Base-by-base conservation (phyloP, 2,329 filamentous ascomycete species). In the Fusarium hostae region DNA sequence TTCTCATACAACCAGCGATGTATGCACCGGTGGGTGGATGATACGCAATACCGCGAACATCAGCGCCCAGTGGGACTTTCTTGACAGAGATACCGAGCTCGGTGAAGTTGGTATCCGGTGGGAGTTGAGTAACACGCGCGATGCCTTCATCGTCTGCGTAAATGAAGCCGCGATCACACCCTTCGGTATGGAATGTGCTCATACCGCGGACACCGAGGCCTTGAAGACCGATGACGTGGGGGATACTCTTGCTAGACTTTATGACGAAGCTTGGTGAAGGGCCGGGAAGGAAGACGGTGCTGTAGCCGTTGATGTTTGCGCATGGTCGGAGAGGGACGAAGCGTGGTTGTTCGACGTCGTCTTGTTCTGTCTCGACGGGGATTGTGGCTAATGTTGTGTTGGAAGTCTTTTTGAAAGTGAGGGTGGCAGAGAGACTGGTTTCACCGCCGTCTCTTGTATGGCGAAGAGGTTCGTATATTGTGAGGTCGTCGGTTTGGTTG, bases 391-490 rank as follows among this genome's bases (percentile, higher is more conserved):
- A 82, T 34, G 87, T 85, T 20, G 90, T 84, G 73, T 95, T 94
- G 2, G 89, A 81, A 2, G 92, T 82, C 80, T 97, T 97, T 60
- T 91, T 86, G 80, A 97, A 97, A 59, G 90, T 88, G 15, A 98
- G 83, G 11, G 86, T 87, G 28, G 84, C 82, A 2, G 87, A 83
- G 72, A 91, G 86, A 5, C 66, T 69, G 4, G 73, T 34, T 9
- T 85, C 80, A 32, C 82, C 73, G 62, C 76, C 79, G 61, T 79
- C 79, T 32, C 77, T 78, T 41, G 78, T 82, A 67, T 83, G 83
- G 44, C 88, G 86, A 74, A 94, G 92, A 3, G 95, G 94, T 78
- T 96, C 90, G 79, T 98, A 99, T 48, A 98, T 87, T 15, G 92
- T 92, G 37, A 98, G 83, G 77, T 98, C 95, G 71, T 97, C 92